A percentile compares a stretch with the other conserved stretches of the same genome.
These are phyloP conservation scores for Ramalina intermedia DNA, from an alignment of 495 filamentous ascomycete species.

Conservation along the genomic window DNA sequence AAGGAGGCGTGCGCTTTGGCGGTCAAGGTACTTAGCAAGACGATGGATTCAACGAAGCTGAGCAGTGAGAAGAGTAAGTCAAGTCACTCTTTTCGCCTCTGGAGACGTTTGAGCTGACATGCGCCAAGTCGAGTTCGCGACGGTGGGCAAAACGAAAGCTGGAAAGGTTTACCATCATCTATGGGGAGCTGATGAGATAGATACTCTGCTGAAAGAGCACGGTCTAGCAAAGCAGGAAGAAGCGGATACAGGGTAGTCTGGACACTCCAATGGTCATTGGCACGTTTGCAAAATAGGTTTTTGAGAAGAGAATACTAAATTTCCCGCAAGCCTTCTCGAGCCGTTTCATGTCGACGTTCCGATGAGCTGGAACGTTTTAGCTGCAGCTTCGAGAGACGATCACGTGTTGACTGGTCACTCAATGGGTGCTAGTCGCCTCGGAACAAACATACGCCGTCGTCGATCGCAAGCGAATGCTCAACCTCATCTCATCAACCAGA, in stretches of 20 bases:
- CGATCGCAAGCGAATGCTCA: neutral
- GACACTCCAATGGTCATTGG: neutral
- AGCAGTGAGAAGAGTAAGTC: conserved; percentile 94
- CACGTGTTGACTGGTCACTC: no score
- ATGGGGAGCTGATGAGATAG: conserved; percentile 96
- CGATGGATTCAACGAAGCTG: conserved; percentile 97
- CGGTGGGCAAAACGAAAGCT: conserved; percentile 84
- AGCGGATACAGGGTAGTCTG: conserved; percentile 44
- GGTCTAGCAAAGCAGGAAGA: conserved; percentile 81
- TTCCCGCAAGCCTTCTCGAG: no score
- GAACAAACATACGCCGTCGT: no score
- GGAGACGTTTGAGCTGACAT: neutral
- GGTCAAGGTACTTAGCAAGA: conserved; percentile 99
- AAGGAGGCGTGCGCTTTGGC: conserved; percentile 96
- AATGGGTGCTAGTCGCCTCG: no score
- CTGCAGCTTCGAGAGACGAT: no score
- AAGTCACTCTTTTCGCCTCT: neutral
- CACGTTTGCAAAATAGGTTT: no score
- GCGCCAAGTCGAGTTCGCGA: conserved; percentile 83
- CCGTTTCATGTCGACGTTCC: no score
- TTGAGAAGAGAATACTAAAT: no score
- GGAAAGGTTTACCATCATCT: conserved; percentile 96
- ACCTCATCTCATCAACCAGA: neutral
- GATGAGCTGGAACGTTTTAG: no score
- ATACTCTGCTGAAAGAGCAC: conserved; percentile 83